A percentile compares a stretch with the other conserved stretches of the same genome.
Evolutionary conservation across 2,329 filamentous ascomycete genomes (phyloP).

Genomic region (Exophiala sideris): DNA sequence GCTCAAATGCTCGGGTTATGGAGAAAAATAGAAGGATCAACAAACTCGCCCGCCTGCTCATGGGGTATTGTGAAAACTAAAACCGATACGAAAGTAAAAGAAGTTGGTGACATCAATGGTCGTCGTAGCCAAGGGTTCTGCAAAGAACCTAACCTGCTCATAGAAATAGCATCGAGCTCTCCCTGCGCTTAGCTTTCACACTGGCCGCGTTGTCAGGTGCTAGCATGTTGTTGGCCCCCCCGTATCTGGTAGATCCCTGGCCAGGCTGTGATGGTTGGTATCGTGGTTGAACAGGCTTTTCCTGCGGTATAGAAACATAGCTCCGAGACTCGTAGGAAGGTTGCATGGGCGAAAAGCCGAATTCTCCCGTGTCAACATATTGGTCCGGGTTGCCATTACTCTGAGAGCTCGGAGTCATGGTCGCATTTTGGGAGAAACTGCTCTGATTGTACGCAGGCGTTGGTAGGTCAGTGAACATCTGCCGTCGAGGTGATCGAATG

Average conservation of each 20-base stretch:
- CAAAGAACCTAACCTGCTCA: slow-evolving; percentile 1
- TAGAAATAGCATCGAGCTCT: slow-evolving; percentile 42
- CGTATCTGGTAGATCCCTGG: slow-evolving; percentile 27
- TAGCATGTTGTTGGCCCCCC: slow-evolving; percentile 41
- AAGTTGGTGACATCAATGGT: not conserved
- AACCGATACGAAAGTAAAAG: not conserved
- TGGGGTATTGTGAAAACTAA: not conserved
- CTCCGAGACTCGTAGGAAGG: slow-evolving; percentile 27
- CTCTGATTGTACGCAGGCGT: slow-evolving; percentile 62
- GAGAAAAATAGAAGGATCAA: not conserved
- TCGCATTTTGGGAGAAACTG: slow-evolving; percentile 40
- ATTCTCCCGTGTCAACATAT: slow-evolving; percentile 45
- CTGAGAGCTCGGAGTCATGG: slow-evolving; percentile 29
- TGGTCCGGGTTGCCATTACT: slow-evolving; percentile 37
- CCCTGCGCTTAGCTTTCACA: slow-evolving; percentile 45
- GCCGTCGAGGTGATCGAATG: slow-evolving; percentile 61
- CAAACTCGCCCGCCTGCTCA: not conserved
- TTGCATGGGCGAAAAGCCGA: slow-evolving; percentile 42
- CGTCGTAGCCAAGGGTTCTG: not conserved
- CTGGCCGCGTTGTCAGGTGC: slow-evolving; percentile 37
- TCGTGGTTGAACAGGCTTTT: slow-evolving; percentile 21
- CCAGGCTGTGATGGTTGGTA: slow-evolving; percentile 22
- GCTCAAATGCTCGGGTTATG: not conserved
- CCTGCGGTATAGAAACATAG: slow-evolving; percentile 32
- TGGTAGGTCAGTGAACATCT: slow-evolving; percentile 65